phyloP scores from a whole-genome alignment of 2,329 filamentous ascomycete species.

The Fusarium phyllophilum region DNA sequence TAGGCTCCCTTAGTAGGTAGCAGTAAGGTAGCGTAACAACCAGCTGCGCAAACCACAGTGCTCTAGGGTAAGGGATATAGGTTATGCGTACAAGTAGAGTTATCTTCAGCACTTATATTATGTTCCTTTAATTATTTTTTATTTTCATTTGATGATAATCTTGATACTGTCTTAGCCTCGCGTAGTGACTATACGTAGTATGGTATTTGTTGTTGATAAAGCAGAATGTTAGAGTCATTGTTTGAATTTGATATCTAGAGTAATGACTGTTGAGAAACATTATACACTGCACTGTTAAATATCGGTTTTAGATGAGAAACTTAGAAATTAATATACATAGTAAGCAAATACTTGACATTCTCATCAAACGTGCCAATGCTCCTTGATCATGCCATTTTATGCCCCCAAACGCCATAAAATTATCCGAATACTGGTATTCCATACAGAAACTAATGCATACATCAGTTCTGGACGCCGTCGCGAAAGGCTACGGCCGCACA shows the following conservation, averaged over 20 bases:
- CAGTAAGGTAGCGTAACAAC: background rate
- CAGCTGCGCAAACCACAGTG: background rate
- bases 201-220: too few relatives aligned
- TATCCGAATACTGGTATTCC: too few relatives aligned
- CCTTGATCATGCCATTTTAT: background rate
- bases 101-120: background rate
- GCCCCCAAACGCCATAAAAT: background rate
- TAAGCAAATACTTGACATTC: background rate
- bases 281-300: too few relatives aligned
- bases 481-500: background rate
- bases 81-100: background rate
- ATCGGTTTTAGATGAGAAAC: background rate
- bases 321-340: too few relatives aligned
- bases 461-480: background rate
- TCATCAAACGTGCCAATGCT: background rate
- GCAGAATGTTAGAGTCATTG: background rate
- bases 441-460: background rate
- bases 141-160: background rate
- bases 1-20: too few relatives aligned
- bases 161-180: background rate
- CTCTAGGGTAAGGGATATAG: background rate
- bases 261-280: background rate
- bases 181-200: background rate
- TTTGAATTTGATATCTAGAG: background rate
- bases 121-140: background rate